phyloP scores from a whole-genome alignment of 345 rosid genomes.

The Salix arbutifolia region DNA sequence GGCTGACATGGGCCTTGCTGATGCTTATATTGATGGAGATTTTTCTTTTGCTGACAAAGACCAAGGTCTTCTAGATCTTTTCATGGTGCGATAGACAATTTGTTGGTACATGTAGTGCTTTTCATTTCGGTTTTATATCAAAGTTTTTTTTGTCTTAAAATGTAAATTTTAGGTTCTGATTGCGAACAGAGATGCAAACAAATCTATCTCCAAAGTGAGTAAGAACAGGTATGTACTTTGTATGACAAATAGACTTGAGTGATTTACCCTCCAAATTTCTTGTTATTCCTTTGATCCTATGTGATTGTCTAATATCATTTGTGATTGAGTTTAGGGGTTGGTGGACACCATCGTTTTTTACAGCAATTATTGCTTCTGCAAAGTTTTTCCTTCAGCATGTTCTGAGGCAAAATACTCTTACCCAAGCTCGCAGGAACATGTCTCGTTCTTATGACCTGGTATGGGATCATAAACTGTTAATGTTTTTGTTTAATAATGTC shows the following conservation, averaged over 20 bases:
- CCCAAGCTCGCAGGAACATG: conserved; percentile 89
- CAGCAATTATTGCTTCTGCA: conserved; percentile 73
- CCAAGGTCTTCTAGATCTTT: conserved; percentile 58
- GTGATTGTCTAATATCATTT: too few species aligned
- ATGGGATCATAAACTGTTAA: neutral
- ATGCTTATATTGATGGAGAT: conserved; percentile 74
- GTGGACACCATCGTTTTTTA: conserved; percentile 86
- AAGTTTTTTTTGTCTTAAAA: neutral
- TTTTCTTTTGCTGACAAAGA: conserved; percentile 60
- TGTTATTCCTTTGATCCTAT: too few species aligned
- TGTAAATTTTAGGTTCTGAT: conserved; percentile 47
- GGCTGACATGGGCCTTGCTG: conserved; percentile 84
- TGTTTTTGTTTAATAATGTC: too few species aligned
- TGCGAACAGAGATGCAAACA: conserved; percentile 51
- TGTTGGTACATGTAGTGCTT: too few species aligned
- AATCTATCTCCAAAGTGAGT: conserved; percentile 33
- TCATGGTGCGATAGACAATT: conserved; percentile 43
- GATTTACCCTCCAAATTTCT: too few species aligned
- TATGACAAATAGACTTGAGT: too few species aligned
- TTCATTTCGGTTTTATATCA: neutral
- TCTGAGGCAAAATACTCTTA: conserved; percentile 67
- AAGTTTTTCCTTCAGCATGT: conserved; percentile 71
- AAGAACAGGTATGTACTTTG: conserved; percentile 48
- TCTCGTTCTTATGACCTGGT: conserved; percentile 95
- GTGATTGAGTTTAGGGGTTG: conserved; percentile 54